Percentiles rank a stretch among this genome's conserved stretches.
These are phyloP conservation scores for Glaciozyma martinii DNA, from an alignment of 768 basidiomycete genomes.

Conservation along the genomic window DNA sequence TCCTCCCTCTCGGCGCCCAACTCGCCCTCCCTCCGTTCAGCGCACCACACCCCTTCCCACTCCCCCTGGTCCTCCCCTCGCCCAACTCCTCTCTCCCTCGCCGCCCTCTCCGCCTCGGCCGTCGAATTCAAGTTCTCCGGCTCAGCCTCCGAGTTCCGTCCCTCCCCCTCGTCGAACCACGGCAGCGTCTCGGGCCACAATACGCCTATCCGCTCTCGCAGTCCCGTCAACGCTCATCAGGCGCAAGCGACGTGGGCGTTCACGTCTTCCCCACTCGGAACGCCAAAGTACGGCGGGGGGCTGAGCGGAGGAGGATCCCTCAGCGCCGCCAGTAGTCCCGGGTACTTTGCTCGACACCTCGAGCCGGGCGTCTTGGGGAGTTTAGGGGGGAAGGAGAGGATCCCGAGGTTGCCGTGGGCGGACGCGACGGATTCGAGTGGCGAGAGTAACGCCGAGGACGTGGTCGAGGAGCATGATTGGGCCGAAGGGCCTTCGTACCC, in stretches of 20 bases:
- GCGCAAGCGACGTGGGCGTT: conserved; percentile 28
- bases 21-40: conserved; percentile 12
- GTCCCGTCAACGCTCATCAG: conserved; percentile 24
- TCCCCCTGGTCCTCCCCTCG: conserved; percentile 19
- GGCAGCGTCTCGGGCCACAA: conserved; percentile 8
- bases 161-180: conserved; percentile 4
- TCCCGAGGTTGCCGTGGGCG: conserved; percentile 25
- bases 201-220: conserved; percentile 16
- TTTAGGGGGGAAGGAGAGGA: conserved; percentile 6
- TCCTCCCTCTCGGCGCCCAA: conserved; percentile 18
- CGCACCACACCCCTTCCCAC: conserved; percentile 9
- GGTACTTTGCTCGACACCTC: conserved; percentile 27
- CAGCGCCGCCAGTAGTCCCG: conserved; percentile 20
- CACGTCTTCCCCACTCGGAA: conserved; percentile 27
- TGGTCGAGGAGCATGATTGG: conserved; percentile 9
- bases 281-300: conserved; percentile 10
- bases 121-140: conserved; percentile 29
- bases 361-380: conserved; percentile 4
- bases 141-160: conserved; percentile 25
- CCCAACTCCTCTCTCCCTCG: conserved; percentile 11
- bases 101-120: conserved; percentile 7
- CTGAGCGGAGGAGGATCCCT: not conserved
- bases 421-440: conserved; percentile 11
- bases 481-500: not conserved
- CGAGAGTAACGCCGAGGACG: not conserved